phyloP scores from a whole-genome alignment of 306 rosid species.

The Castanospermum australe region DNA sequence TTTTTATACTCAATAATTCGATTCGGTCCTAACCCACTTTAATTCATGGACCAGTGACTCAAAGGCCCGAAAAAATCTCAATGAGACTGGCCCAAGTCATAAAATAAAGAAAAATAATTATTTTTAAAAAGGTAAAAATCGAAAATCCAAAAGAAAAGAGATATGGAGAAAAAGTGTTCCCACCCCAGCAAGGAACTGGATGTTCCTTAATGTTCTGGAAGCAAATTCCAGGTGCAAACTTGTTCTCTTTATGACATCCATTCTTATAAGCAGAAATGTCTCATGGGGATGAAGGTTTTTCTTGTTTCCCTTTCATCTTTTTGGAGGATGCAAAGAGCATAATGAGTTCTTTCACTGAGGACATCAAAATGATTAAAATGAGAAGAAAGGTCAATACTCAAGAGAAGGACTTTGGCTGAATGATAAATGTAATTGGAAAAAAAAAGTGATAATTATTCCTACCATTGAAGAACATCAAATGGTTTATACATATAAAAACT shows the following conservation, averaged over 20 bases:
- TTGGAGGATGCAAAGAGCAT: not conserved
- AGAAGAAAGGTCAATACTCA: not conserved
- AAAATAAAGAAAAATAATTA: not conserved
- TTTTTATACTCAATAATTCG: too few species aligned
- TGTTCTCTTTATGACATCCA: not conserved
- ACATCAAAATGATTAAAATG: not conserved
- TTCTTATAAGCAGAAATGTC: not conserved
- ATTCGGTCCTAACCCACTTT: too few species aligned
- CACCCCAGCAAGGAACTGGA: not conserved
- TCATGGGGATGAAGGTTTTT: not conserved
- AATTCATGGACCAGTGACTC: too few species aligned
- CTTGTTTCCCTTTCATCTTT: not conserved
- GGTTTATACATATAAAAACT: slow-evolving; percentile 25
- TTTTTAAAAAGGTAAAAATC: not conserved
- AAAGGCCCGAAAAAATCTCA: slow-evolving; percentile 11
- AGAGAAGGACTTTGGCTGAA: not conserved
- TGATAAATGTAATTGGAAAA: slow-evolving; percentile 1
- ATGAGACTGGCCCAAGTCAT: not conserved
- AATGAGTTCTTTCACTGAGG: not conserved
- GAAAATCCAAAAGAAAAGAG: not conserved
- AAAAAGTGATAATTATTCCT: slow-evolving; percentile 1
- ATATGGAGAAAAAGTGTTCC: not conserved
- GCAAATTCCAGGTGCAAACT: not conserved
- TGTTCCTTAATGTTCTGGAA: not conserved
- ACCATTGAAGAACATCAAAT: slow-evolving; percentile 19